A percentile compares a stretch with the other conserved stretches of the same genome.
Evolutionary conservation across 1,284 basidiomycete species (phyloP).

Genomic region (Moesziomyces sp.): DNA sequence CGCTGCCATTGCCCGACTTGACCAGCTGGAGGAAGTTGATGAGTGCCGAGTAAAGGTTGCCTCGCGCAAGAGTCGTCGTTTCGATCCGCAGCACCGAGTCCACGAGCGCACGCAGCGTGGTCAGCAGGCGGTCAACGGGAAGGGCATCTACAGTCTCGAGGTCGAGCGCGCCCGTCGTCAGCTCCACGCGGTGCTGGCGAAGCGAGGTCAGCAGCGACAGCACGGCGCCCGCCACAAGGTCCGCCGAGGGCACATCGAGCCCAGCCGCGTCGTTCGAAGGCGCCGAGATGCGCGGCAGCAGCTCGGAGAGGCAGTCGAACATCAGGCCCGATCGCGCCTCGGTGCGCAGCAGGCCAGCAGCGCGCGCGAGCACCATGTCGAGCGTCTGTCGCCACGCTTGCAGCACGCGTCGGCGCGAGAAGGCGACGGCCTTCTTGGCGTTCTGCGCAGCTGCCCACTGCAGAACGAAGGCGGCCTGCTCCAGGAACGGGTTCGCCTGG

Average conservation of each 20-base stretch:
- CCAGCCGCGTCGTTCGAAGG: constrained; percentile 48
- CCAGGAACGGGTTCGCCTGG: constrained; percentile 52
- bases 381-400: constrained; percentile 62
- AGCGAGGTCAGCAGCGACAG: constrained; percentile 85
- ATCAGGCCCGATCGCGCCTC: constrained; percentile 56
- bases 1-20: constrained; percentile 20
- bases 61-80: constrained; percentile 88
- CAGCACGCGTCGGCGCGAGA: constrained; percentile 53
- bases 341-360: constrained; percentile 51
- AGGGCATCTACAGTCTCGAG: constrained; percentile 59
- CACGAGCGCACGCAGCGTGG: constrained; percentile 80
- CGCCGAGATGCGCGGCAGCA: constrained; percentile 57
- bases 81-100: constrained; percentile 82
- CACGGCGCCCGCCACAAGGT: constrained; percentile 83
- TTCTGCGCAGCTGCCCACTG: constrained; percentile 62
- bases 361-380: constrained; percentile 60
- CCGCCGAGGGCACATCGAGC: constrained; percentile 76
- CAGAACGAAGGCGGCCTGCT: constrained; percentile 55
- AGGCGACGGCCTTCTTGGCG: constrained; percentile 55
- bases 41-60: constrained; percentile 91
- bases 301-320: constrained; percentile 60
- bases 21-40: constrained; percentile 85
- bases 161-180: constrained; percentile 40
- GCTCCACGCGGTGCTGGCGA: constrained; percentile 49
- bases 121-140: constrained; percentile 76